Base-by-base conservation (phyloP, 129 eudicot species). In the Saposhnikovia divaricata region DNA sequence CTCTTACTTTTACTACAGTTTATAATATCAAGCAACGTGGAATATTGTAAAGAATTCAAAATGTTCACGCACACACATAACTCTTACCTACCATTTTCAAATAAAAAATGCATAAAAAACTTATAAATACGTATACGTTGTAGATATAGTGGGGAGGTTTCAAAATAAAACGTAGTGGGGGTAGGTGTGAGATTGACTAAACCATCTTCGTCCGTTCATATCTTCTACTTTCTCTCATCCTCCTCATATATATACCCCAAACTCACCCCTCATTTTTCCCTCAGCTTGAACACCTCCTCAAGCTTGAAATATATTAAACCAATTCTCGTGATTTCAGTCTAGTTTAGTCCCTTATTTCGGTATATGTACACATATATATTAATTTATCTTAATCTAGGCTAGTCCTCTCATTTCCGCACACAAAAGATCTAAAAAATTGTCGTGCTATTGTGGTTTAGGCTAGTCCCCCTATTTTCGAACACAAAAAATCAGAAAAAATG, bases 201-300 rank as follows among this genome's bases (percentile, higher is more conserved):
- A 79, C 87, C 81, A 51, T 44, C 76, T 42, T 38, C 82, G 0
- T 81, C 18, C 77, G 39, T 74, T 34, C 51, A 71, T 71, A 38
- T 39, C 79, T 39, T 18, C 40, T 25, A 10, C 71, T 68, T 31
- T 0, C 19, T 50, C 59, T 39, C 76, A 0, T 0, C 55, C 51
- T 39, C 42, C 25, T 43, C 75, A 48, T 83, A 86, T 88, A 86
- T 81, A 86, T 61, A 8, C 86, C 86, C 83, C 75, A 10, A 74
- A 25, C 21, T 44, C 50, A n/a, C n/a, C 18, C 19, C 55, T 44
- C 74, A n/a, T 70, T 70, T 79, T 59, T n/a, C 74, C 75, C 85
- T 84, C 92, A 88, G 89, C 92, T 88, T 88, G 92, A 40, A 79
- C 72, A 82, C 80, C 88, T 81, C 47, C 69, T 44, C 89, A 88